Evolutionary conservation across 2,329 filamentous ascomycete species (phyloP).

Genomic region (Helminthosporium solani): DNA sequence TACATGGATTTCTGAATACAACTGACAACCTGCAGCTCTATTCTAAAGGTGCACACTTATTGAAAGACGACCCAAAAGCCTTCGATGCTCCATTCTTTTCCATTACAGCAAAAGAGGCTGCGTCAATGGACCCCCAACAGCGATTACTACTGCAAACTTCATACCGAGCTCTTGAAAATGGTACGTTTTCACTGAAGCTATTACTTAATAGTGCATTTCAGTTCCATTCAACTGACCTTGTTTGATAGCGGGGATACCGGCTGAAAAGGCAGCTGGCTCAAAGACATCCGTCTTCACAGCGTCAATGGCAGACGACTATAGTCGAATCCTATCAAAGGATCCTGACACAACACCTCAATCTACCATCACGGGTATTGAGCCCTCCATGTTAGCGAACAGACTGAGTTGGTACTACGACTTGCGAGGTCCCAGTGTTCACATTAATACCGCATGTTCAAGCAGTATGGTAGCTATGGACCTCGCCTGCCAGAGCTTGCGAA

Average conservation of each 20-base stretch:
- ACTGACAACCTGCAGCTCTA: constrained; percentile 1
- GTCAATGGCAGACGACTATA: constrained; percentile 2
- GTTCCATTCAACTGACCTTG: too few species aligned
- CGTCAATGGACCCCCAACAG: constrained; percentile 20
- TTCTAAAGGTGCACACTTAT: constrained; percentile 3
- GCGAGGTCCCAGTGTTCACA: constrained; percentile 12
- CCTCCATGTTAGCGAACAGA: constrained; percentile 8
- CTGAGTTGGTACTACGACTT: constrained; percentile 18
- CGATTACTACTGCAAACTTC: constrained; percentile 15
- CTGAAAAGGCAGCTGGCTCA: not conserved
- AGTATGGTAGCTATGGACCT: constrained; percentile 7
- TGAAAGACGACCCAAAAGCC: constrained; percentile 2
- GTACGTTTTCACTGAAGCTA: too few species aligned
- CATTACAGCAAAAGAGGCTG: constrained; percentile 10
- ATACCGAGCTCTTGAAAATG: constrained; percentile 20
- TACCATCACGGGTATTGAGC: not conserved
- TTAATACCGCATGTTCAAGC: constrained; percentile 20
- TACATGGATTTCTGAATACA: too few species aligned
- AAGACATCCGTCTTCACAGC: constrained; percentile 1
- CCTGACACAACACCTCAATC: not conserved
- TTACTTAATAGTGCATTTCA: too few species aligned
- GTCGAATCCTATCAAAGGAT: not conserved
- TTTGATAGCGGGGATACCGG: not conserved
- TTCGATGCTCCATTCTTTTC: constrained; percentile 17
- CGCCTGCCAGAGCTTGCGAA: constrained; percentile 6